Evolutionary conservation across 495 filamentous ascomycete genomes (phyloP).

Genomic region (Apiosordaria backusii): DNA sequence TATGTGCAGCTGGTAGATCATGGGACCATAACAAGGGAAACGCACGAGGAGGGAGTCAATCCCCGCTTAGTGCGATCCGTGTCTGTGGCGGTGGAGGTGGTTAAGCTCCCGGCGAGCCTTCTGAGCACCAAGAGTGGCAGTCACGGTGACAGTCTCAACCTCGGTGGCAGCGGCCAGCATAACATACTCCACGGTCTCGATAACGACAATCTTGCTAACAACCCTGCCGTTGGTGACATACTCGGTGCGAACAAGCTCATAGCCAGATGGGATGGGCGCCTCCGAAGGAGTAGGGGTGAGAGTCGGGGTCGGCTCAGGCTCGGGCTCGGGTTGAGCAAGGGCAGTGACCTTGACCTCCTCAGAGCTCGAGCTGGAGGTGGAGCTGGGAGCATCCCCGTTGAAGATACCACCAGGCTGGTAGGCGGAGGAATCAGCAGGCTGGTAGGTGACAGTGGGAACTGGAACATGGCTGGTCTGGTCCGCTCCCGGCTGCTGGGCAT

Average conservation of each 20-base stretch:
- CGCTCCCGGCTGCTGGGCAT: slow-evolving; percentile 10
- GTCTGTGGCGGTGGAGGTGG: slow-evolving; percentile 25
- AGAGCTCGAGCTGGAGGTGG: neutral
- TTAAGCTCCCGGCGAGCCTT: slow-evolving; percentile 25
- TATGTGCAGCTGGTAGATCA: slow-evolving; percentile 13
- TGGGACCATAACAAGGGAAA: slow-evolving; percentile 1
- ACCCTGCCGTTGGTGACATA: slow-evolving; percentile 38
- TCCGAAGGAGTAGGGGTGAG: slow-evolving; percentile 20
- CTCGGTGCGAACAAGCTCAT: slow-evolving; percentile 42
- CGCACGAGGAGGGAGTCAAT: neutral
- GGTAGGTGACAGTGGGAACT: slow-evolving; percentile 25
- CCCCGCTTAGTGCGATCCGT: slow-evolving; percentile 15
- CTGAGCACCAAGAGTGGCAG: slow-evolving; percentile 19
- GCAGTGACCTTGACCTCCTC: slow-evolving; percentile 7
- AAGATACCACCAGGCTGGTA: slow-evolving; percentile 30
- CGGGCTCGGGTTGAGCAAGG: slow-evolving; percentile 3
- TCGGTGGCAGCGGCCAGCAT: slow-evolving; percentile 27
- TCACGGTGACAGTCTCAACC: slow-evolving; percentile 22
- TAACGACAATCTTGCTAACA: slow-evolving; percentile 44
- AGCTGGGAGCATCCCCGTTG: slow-evolving; percentile 13
- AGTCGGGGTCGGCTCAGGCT: slow-evolving; percentile 22
- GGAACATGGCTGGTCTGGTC: slow-evolving; percentile 17
- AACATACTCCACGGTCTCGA: slow-evolving; percentile 44
- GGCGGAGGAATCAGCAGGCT: slow-evolving; percentile 14
- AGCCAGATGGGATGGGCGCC: slow-evolving; percentile 26